Evolutionary conservation across 192 early-diverging fungal species (phyloP).

Genomic region (Powellomyces hirtus): DNA sequence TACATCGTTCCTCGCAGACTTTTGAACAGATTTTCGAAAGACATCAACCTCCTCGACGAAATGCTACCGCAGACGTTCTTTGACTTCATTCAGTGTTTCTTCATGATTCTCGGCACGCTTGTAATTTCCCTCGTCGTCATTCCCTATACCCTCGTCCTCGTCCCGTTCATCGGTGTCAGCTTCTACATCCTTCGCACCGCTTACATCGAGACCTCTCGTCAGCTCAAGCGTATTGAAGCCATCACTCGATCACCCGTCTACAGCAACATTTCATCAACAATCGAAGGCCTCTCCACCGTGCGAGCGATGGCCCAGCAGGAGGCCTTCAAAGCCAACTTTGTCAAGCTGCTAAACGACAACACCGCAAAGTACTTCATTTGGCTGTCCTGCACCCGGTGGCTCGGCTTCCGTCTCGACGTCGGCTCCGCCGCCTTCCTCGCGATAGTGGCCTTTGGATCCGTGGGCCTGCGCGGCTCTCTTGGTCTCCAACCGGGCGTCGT

Average conservation of each 20-base stretch:
- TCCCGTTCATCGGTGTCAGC: slow-evolving; percentile 44
- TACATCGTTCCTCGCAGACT: too few species aligned
- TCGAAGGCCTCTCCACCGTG: slow-evolving; percentile 69
- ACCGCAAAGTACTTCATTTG: slow-evolving; percentile 56
- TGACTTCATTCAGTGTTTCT: slow-evolving; percentile 59
- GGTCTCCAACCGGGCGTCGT: slow-evolving; percentile 47
- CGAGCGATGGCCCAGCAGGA: slow-evolving; percentile 39
- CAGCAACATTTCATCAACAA: slow-evolving; percentile 55
- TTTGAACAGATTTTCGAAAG: slow-evolving; percentile 42
- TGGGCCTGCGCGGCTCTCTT: slow-evolving; percentile 37
- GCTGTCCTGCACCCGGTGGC: slow-evolving; percentile 38
- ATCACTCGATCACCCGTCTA: slow-evolving; percentile 65
- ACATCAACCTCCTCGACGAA: slow-evolving; percentile 64
- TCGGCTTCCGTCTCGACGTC: slow-evolving; percentile 55
- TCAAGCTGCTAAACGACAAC: slow-evolving; percentile 58
- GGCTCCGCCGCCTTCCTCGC: slow-evolving; percentile 47
- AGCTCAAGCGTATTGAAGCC: slow-evolving; percentile 68
- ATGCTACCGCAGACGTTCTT: slow-evolving; percentile 48
- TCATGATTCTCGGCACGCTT: slow-evolving; percentile 64
- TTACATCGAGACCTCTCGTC: slow-evolving; percentile 60
- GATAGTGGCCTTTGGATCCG: slow-evolving; percentile 45
- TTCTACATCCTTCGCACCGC: slow-evolving; percentile 52
- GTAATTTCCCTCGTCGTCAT: slow-evolving; percentile 61
- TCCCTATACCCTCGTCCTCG: slow-evolving; percentile 51
- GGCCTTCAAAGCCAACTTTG: slow-evolving; percentile 52